Base-by-base conservation (phyloP, 345 rosid species). In the Eucalyptus curtisii region DNA sequence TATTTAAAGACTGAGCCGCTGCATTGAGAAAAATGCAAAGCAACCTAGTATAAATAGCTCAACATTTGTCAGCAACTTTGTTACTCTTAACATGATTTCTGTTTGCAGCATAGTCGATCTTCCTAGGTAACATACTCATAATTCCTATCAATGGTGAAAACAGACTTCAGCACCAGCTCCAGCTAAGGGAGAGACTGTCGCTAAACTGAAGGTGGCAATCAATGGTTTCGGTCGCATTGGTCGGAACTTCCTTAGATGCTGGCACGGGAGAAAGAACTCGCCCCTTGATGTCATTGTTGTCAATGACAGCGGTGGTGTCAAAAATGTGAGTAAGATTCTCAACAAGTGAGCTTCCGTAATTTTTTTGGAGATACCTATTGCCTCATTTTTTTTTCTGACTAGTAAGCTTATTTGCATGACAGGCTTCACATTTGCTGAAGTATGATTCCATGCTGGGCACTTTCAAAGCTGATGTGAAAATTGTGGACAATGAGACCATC, bases 261-360 rank as follows among this genome's bases (percentile, higher is more conserved):
- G 99, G 99, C 99, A 97, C 16, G 99, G 98, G 22, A 94, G 99
- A 90, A 93, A 96, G 68, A 92, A 96, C 95, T 98, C 99, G 7
- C 99, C 99, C 59, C 96, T 98, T 4, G 99, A 98, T 13, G 98
- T 98, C 24, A 22, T 98, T 86, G 98, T 98, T 3, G 95, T 98
- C 91, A 98, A 98, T 59, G 99, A 98, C 98, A 97, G 99, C 52
- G 99, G 97, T 49, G 99, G 99, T 95, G 99, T 98, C 91, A 98
- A 93, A 95, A 98, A 98, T 76, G 99, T 98, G 93, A 93, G 95
- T 47, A 37, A 87, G 50, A 49, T 81, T 49, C 6, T 9, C 10
- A 8, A 44, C n/a, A 13, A 59, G 50, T 10, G 22, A 42, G 13
- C 53, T 10, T 40, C 30, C 2, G 5, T 76, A 76, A 71, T 52